Evolutionary conservation across 257 asterid genomes (phyloP).

Genomic region (Sherardia arvensis): DNA sequence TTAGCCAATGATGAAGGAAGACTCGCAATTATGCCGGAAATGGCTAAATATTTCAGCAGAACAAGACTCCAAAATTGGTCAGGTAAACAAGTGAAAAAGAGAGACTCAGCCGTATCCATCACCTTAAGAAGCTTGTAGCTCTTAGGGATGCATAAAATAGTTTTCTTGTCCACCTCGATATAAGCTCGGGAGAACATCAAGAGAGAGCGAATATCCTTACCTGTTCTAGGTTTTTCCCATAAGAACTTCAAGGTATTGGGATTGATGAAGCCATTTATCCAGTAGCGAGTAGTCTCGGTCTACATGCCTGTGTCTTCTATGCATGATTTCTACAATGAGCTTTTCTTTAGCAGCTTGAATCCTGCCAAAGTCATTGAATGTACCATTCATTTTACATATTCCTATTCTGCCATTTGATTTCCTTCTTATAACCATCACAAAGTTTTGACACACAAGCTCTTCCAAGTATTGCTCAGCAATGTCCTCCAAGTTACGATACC

Average conservation of each 20-base stretch:
- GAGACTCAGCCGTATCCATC: neutral
- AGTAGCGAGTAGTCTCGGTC: no score
- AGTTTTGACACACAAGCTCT: conserved; percentile 10
- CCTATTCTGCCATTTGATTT: neutral
- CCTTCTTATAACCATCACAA: neutral
- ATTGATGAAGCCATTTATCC: neutral
- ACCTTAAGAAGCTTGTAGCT: conserved; percentile 5
- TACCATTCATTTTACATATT: neutral
- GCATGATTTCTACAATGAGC: neutral
- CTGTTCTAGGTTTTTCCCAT: no score
- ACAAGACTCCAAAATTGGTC: neutral
- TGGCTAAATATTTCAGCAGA: neutral
- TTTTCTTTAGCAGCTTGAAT: neutral
- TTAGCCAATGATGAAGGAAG: conserved; percentile 23
- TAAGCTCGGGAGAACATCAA: no score
- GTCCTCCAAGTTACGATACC: conserved; percentile 6
- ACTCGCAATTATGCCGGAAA: neutral
- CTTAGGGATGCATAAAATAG: neutral
- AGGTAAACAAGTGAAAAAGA: neutral
- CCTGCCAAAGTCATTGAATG: neutral
- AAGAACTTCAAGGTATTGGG: conserved; percentile 1
- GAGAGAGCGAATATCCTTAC: conserved; percentile 7
- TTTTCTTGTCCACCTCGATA: neutral
- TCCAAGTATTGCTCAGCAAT: conserved; percentile 9
- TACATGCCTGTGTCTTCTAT: neutral